Percentiles rank a stretch among this genome's conserved stretches.
Conservation (phyloP, 176 grass and related monocot species). For the Avena eriantha region DNA sequence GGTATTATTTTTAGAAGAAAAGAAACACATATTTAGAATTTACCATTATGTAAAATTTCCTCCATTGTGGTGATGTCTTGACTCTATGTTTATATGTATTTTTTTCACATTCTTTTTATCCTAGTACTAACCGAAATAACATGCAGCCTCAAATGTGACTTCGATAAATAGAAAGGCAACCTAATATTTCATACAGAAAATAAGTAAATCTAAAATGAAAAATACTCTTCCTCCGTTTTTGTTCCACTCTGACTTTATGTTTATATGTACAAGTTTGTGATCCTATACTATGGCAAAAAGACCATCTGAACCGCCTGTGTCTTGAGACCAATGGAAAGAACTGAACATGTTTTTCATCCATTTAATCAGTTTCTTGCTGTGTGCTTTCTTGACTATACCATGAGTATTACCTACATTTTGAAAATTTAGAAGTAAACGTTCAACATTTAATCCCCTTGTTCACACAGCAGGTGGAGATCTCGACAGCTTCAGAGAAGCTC, state of each 20-base stretch:
- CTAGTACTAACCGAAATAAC: not conserved
- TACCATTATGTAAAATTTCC: slow-evolving; percentile 16
- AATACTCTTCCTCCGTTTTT: not conserved
- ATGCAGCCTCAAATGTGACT: slow-evolving; percentile 4
- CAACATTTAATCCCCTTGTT: slow-evolving; percentile 12
- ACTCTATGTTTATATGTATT: not conserved
- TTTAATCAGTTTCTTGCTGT: not conserved
- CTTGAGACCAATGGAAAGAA: not conserved
- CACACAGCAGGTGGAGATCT: slow-evolving; percentile 62
- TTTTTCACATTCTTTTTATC: not conserved
- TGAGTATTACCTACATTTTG: not conserved
- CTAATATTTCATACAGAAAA: not conserved
- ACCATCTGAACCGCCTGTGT: not conserved
- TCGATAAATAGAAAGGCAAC: not conserved
- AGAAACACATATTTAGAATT: not conserved
- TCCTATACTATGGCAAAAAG: not conserved
- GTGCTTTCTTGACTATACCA: not conserved
- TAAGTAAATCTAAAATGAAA: not conserved
- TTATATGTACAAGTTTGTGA: not conserved
- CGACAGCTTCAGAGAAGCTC: slow-evolving; percentile 77
- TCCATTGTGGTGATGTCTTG: not conserved
- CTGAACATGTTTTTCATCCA: not conserved
- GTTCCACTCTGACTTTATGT: not conserved
- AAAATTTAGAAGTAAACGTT: not conserved
- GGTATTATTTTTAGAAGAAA: not conserved